phyloP scores from a whole-genome alignment of 1,284 basidiomycete genomes.

The Apiotrichum gracile region DNA sequence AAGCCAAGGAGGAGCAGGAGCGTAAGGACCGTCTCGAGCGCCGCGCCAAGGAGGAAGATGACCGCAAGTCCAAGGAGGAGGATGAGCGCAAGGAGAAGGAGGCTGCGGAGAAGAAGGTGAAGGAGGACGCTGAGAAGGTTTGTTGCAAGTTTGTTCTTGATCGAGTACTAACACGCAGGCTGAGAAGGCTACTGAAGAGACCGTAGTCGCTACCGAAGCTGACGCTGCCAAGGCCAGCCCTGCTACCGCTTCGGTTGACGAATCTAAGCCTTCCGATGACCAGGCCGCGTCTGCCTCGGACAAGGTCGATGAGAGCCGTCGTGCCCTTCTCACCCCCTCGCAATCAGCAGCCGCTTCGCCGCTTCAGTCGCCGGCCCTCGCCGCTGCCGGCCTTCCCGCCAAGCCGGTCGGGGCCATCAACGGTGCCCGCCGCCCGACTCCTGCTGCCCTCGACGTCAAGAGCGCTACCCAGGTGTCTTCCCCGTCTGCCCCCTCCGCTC shows the following conservation, averaged over 20 bases:
- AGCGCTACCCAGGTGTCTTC: slow-evolving; percentile 16
- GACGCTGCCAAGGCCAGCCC: slow-evolving; percentile 23
- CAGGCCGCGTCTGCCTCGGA: slow-evolving; percentile 44
- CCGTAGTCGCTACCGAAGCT: slow-evolving; percentile 52
- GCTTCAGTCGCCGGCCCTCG: slow-evolving; percentile 38
- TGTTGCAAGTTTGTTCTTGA: not conserved
- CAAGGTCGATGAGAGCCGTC: slow-evolving; percentile 27
- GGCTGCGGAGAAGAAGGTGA: slow-evolving; percentile 20
- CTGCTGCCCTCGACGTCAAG: slow-evolving; percentile 66
- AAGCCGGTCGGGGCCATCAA: slow-evolving; percentile 41
- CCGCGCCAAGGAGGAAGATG: slow-evolving; percentile 24
- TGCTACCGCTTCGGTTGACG: slow-evolving; percentile 31
- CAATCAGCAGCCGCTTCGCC: slow-evolving; percentile 33
- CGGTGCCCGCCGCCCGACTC: slow-evolving; percentile 43
- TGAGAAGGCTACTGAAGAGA: slow-evolving; percentile 50
- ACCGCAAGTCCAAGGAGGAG: slow-evolving; percentile 37
- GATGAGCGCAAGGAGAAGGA: slow-evolving; percentile 47
- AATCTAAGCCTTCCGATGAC: slow-evolving; percentile 47
- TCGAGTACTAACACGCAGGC: slow-evolving; percentile 51
- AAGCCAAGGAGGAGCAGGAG: slow-evolving; percentile 42
- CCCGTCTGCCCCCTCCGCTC: slow-evolving; percentile 53
- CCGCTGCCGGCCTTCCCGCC: slow-evolving; percentile 42
- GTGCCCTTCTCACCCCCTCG: slow-evolving; percentile 28
- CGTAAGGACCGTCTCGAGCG: slow-evolving; percentile 39
- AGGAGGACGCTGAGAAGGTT: slow-evolving; percentile 17